Conservation (phyloP, 2,329 filamentous ascomycete species). For the Teratosphaeria destructans region DNA sequence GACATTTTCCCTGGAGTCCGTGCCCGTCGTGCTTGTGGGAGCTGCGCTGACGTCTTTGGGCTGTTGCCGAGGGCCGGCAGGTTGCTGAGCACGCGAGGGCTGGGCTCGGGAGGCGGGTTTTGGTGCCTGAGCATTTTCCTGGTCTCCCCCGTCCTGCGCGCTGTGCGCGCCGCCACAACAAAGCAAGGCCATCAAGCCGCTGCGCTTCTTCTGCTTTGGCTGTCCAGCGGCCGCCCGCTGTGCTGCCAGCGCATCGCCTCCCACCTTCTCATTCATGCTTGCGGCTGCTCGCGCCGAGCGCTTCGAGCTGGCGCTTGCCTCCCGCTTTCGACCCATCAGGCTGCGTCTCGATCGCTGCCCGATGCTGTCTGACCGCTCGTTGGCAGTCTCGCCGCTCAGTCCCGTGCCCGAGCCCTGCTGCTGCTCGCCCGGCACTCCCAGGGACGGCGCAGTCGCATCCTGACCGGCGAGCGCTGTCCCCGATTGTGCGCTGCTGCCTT, state of each 20-base stretch:
- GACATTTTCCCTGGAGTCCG: slow-evolving; percentile 35
- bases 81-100: slow-evolving; percentile 23
- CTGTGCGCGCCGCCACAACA: slow-evolving; percentile 58
- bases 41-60: slow-evolving; percentile 28
- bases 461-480: slow-evolving; percentile 4
- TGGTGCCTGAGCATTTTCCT: slow-evolving; percentile 40
- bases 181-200: slow-evolving; percentile 42
- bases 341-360: slow-evolving; percentile 37
- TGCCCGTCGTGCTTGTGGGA: slow-evolving; percentile 30
- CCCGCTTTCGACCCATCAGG: slow-evolving; percentile 34
- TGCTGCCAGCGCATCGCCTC: slow-evolving; percentile 23
- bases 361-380: slow-evolving; percentile 33
- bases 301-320: slow-evolving; percentile 37
- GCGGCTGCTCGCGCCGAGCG: slow-evolving; percentile 29
- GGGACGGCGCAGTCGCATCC: slow-evolving; percentile 4
- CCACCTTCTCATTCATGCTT: slow-evolving; percentile 30
- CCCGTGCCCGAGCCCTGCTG: slow-evolving; percentile 24
- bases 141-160: slow-evolving; percentile 45
- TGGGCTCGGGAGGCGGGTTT: slow-evolving; percentile 31
- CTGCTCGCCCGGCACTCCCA: slow-evolving; percentile 8
- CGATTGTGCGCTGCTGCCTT: slow-evolving; percentile 9
- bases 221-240: slow-evolving; percentile 21
- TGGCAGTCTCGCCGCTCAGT: slow-evolving; percentile 35
- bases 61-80: slow-evolving; percentile 42
- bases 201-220: slow-evolving; percentile 32